Evolutionary conservation across 768 basidiomycete genomes (phyloP).

Genomic region (Rhizopogon vinicolor): DNA sequence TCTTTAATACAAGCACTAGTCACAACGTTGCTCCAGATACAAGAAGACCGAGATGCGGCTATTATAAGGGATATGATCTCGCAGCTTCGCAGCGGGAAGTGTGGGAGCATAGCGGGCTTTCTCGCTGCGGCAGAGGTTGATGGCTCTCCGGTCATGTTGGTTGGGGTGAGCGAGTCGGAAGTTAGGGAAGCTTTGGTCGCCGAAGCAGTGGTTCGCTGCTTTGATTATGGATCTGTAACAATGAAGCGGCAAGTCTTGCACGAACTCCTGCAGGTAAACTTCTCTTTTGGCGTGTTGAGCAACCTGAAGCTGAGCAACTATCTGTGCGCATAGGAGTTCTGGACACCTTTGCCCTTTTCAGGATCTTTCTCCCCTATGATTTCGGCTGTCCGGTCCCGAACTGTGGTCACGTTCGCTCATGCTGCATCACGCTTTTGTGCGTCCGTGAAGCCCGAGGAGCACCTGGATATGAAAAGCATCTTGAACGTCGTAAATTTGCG

Average conservation of each 20-base stretch:
- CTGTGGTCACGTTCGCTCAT: slow-evolving; percentile 36
- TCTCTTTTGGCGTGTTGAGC: background rate
- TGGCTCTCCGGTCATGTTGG: slow-evolving; percentile 5
- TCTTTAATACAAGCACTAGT: slow-evolving; percentile 50
- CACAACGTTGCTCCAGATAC: slow-evolving; percentile 37
- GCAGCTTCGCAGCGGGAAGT: slow-evolving; percentile 40
- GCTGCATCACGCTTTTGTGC: slow-evolving; percentile 6
- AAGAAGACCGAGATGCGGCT: slow-evolving; percentile 21
- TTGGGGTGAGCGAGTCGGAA: slow-evolving; percentile 10
- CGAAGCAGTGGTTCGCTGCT: slow-evolving; percentile 35
- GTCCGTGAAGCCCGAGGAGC: background rate
- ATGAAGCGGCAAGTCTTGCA: slow-evolving; percentile 49
- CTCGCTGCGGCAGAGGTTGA: slow-evolving; percentile 8
- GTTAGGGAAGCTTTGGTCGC: slow-evolving; percentile 44
- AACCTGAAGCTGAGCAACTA: background rate
- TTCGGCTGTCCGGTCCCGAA: slow-evolving; percentile 42
- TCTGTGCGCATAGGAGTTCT: background rate
- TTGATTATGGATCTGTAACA: slow-evolving; percentile 43
- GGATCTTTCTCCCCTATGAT: slow-evolving; percentile 32
- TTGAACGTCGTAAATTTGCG: slow-evolving; percentile 37
- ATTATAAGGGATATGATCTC: slow-evolving; percentile 39
- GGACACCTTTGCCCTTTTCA: background rate
- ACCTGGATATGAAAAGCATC: slow-evolving; percentile 26
- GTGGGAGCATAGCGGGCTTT: slow-evolving; percentile 41
- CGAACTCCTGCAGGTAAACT: slow-evolving; percentile 42